Conservation (phyloP, 345 rosid species). For the Dovyalis caffra region DNA sequence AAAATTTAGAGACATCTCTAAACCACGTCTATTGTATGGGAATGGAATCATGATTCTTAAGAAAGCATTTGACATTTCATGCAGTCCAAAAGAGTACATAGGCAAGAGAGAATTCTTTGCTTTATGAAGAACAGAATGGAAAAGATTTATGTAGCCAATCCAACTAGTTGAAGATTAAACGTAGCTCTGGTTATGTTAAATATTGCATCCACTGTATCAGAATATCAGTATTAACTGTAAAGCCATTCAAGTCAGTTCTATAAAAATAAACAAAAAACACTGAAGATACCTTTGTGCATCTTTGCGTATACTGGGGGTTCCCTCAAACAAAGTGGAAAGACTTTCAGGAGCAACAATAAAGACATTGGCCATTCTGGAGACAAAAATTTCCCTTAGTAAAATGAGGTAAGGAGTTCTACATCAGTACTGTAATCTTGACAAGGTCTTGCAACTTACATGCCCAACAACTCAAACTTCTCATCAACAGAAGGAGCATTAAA, state of each 20-base stretch:
- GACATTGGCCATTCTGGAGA: slow-evolving; percentile 83
- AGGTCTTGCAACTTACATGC: slow-evolving; percentile 57
- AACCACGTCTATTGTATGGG: neutral
- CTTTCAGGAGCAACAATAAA: slow-evolving; percentile 98
- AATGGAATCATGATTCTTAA: neutral
- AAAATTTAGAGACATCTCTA: neutral
- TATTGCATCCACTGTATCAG: neutral
- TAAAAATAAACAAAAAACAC: neutral
- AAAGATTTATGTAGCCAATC: neutral
- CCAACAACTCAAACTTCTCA: slow-evolving; percentile 91
- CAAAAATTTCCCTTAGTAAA: slow-evolving; percentile 10
- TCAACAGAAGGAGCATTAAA: slow-evolving; percentile 90
- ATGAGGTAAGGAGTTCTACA: neutral
- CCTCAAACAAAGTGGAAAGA: slow-evolving; percentile 86
- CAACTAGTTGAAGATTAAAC: neutral
- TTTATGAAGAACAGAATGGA: neutral
- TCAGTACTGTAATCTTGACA: neutral
- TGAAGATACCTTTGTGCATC: slow-evolving; percentile 77
- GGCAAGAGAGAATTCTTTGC: neutral
- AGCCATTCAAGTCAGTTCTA: neutral
- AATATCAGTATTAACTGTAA: neutral
- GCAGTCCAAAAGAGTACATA: neutral
- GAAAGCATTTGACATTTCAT: neutral
- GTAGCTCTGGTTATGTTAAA: neutral
- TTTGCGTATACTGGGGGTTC: slow-evolving; percentile 86